Conservation (phyloP, 1,284 basidiomycete genomes). For the Xerocomus amazonicus region DNA sequence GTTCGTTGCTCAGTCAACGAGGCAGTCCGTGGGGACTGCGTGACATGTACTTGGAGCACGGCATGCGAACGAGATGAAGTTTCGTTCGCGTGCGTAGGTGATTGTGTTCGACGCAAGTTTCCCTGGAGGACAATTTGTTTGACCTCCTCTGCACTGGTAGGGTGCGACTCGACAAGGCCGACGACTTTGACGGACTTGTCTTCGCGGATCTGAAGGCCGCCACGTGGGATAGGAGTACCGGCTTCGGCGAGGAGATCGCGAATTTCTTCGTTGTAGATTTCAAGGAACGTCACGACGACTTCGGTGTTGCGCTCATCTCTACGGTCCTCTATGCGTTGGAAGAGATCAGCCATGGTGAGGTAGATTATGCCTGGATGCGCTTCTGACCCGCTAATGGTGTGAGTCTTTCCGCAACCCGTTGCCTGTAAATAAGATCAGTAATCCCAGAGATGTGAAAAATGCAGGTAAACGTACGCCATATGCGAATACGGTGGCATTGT, state of each 20-base stretch:
- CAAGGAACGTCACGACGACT: slow-evolving; percentile 89
- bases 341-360: slow-evolving; percentile 94
- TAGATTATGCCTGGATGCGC: slow-evolving; percentile 90
- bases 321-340: slow-evolving; percentile 82
- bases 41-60: slow-evolving; percentile 90
- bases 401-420: slow-evolving; percentile 96
- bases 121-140: slow-evolving; percentile 88
- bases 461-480: slow-evolving; percentile 74
- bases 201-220: slow-evolving; percentile 89
- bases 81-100: slow-evolving; percentile 90
- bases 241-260: slow-evolving; percentile 87
- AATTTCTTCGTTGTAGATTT: slow-evolving; percentile 98
- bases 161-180: slow-evolving; percentile 76
- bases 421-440: slow-evolving; percentile 53
- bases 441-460: slow-evolving; percentile 8
- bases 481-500: slow-evolving; percentile 94
- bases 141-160: slow-evolving; percentile 83
- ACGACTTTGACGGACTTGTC: slow-evolving; percentile 90
- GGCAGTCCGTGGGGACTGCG: slow-evolving; percentile 80
- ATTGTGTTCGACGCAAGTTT: slow-evolving; percentile 85
- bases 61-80: slow-evolving; percentile 95
- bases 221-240: slow-evolving; percentile 60
- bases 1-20: slow-evolving; percentile 75
- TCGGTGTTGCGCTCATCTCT: slow-evolving; percentile 79
- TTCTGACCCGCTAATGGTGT: slow-evolving; percentile 92